Base-by-base conservation (phyloP, 345 rosid genomes). In the Brassica juncea region DNA sequence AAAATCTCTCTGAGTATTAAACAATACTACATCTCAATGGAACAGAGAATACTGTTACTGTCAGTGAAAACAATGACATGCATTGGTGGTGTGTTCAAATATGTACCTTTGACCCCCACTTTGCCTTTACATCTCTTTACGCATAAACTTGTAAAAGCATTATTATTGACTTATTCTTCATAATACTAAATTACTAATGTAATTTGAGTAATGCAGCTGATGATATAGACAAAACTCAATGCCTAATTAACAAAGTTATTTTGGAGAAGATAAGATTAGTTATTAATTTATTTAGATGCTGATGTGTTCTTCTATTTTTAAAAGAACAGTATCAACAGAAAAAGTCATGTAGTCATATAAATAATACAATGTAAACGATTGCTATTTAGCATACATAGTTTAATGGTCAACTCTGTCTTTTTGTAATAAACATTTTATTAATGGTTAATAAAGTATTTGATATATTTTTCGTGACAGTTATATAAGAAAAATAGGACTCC, bases 401-500 rank as follows among this genome's bases (percentile, higher is more conserved):
- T 52, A 10, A 54, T 16, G 10, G 59, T 6, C 59, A 54, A 54
- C 57, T 52, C 15, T 54, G 9, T 15, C 4, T 15, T 54, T 54
- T 16, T 54, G 15, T 4, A 52, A 12, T 3, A 47, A 47, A 15
- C 59, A 54, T 15, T 15, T 55, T 55, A 55, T 55, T 21, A 7
- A 16, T 55, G 60, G 60, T 6, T 52, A 14, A 14, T 49, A 49
- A 2, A 49, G 19, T 49, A 49, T 47, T 49, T 49, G 57, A 49
- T 49, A 14, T 49, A 49, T 15, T 54, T 15, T 54, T 58, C 31
- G 31, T 58, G n/a, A 59, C 64, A 59, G 5, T 59, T 59, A 59
- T 47, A 62, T 47, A 19, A 47, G 61, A 63, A 63, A 63, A 73
- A 12, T 32, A 49, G 70, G 27, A 64, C 32, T 73, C 55, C 5